These are phyloP conservation scores for Neofusicoccum umdonicola DNA, from an alignment of 2,329 filamentous ascomycete genomes.

Conservation along the genomic window DNA sequence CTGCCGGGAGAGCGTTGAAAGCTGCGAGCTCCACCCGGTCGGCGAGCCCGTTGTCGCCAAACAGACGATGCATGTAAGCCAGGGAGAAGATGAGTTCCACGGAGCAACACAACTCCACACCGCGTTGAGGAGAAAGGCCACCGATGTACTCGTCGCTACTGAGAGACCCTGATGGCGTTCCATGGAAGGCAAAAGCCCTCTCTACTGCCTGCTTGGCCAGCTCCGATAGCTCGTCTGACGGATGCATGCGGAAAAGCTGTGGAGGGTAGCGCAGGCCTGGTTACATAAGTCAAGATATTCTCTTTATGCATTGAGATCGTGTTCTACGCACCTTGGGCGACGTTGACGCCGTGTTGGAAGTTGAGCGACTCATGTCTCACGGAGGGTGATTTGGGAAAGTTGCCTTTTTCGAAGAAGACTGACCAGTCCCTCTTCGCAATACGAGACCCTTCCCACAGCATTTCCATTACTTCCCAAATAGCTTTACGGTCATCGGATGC, in stretches of 20 bases:
- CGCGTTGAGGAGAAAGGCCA: conserved; percentile 39
- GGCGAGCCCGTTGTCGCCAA: conserved; percentile 39
- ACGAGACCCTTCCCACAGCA: conserved; percentile 34
- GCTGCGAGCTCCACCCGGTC: conserved; percentile 48
- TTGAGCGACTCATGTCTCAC: conserved; percentile 14
- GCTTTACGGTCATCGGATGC: not conserved
- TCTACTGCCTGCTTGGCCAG: conserved; percentile 40
- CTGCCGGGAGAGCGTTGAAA: conserved; percentile 52
- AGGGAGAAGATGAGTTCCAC: conserved; percentile 37
- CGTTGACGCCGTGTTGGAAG: conserved; percentile 45
- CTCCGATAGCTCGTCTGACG: conserved; percentile 36
- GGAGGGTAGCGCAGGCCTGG: conserved; percentile 33
- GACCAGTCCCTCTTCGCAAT: conserved; percentile 33
- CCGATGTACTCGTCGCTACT: conserved; percentile 43
- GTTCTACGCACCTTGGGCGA: conserved; percentile 40
- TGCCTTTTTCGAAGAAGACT: conserved; percentile 33
- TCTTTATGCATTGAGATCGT: too few relatives aligned
- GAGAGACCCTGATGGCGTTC: conserved; percentile 42
- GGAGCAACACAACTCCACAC: conserved; percentile 36
- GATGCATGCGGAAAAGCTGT: conserved; percentile 42
- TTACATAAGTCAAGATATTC: not conserved
- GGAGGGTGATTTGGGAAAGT: conserved; percentile 25
- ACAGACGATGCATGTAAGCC: conserved; percentile 34
- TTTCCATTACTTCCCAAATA: conserved; percentile 43
- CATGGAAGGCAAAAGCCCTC: conserved; percentile 40